These are phyloP conservation scores for Darksidea phi DNA, from an alignment of 495 filamentous ascomycete genomes.

Conservation along the genomic window DNA sequence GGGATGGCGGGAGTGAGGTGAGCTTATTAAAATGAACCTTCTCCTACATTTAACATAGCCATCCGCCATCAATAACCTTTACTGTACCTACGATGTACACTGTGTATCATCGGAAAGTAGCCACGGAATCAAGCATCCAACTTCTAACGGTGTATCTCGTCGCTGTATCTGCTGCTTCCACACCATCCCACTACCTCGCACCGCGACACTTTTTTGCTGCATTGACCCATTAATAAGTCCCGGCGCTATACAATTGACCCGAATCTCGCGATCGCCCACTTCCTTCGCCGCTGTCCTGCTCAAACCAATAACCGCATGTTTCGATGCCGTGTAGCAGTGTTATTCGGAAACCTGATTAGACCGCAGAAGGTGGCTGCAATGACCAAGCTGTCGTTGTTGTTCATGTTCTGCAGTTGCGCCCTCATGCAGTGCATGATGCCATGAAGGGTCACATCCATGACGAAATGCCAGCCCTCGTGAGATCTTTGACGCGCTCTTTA, in stretches of 20 bases:
- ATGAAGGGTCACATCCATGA: constrained; percentile 43
- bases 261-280: constrained; percentile 53
- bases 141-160: constrained; percentile 33
- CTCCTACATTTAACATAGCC: constrained; percentile 35
- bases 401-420: constrained; percentile 33
- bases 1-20: too few species aligned
- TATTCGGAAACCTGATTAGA: constrained; percentile 51
- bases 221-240: constrained; percentile 36
- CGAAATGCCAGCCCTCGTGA: constrained; percentile 41
- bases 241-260: constrained; percentile 56
- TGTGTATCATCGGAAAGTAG: constrained; percentile 40
- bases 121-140: constrained; percentile 39
- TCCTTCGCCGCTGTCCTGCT: constrained; percentile 60
- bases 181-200: constrained; percentile 21
- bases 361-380: constrained; percentile 59
- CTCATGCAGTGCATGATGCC: constrained; percentile 41
- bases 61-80: constrained; percentile 39
- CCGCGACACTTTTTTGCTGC: constrained; percentile 31
- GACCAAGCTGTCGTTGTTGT: constrained; percentile 49
- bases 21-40: too few species aligned
- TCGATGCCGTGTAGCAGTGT: constrained; percentile 59
- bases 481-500: constrained; percentile 42
- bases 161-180: constrained; percentile 30
- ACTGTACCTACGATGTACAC: constrained; percentile 39
- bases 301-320: constrained; percentile 56